These are phyloP conservation scores for Citrullus colocynthis DNA, from an alignment of 306 rosid genomes.

Conservation along the genomic window DNA sequence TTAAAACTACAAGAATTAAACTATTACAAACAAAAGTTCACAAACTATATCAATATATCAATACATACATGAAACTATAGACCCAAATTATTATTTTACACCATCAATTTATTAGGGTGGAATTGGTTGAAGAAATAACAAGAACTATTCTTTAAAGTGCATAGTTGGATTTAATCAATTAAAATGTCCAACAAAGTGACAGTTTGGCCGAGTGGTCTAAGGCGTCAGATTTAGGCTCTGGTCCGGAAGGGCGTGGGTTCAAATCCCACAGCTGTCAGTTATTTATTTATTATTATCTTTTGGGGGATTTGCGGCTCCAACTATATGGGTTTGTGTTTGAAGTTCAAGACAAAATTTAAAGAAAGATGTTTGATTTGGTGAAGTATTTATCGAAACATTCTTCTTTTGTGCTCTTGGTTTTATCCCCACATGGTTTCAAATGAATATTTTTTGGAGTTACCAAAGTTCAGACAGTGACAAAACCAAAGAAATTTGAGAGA, in stretches of 20 bases:
- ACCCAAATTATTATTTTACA: too few relatives aligned
- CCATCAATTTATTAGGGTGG: too few relatives aligned
- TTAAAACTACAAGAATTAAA: too few relatives aligned
- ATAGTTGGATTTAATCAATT: too few relatives aligned
- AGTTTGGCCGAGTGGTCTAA: constrained; percentile 12
- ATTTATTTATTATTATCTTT: too few relatives aligned
- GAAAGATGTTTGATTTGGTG: not conserved
- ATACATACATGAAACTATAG: too few relatives aligned
- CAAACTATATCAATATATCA: too few relatives aligned
- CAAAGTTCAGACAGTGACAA: not conserved
- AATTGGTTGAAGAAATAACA: too few relatives aligned
- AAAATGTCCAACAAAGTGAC: not conserved
- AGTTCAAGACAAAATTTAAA: not conserved
- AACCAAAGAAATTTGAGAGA: not conserved
- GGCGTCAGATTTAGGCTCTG: constrained; percentile 15
- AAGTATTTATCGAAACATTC: not conserved
- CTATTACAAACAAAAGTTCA: too few relatives aligned
- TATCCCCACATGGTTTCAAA: not conserved
- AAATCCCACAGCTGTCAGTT: constrained; percentile 12
- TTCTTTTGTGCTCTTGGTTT: not conserved
- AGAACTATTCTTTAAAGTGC: too few relatives aligned
- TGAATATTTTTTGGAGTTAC: not conserved
- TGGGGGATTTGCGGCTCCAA: not conserved
- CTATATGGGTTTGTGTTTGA: not conserved
- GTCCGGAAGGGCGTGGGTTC: constrained; percentile 18